Conservation (phyloP, 139 green algal genomes). For the Edaphochlamys debaryana region DNA sequence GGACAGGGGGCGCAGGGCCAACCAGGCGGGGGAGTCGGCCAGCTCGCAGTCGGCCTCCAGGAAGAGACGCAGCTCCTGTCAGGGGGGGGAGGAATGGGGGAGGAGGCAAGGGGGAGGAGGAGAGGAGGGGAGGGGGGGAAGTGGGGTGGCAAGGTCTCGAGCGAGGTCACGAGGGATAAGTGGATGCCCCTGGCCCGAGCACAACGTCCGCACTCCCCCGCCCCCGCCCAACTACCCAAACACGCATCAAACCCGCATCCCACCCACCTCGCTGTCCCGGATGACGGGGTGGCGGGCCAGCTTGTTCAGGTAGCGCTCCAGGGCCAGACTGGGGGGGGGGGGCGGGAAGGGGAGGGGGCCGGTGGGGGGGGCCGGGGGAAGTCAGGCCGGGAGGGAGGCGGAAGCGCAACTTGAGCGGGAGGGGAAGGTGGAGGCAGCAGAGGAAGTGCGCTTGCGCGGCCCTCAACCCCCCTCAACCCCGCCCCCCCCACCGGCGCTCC, state of each 20-base stretch:
- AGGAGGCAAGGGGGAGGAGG: background rate
- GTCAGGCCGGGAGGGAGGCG: too few relatives aligned
- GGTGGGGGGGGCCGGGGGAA: too few relatives aligned
- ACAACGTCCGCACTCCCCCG: too few relatives aligned
- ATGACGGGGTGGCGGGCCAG: constrained; percentile 86
- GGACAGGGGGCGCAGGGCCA: constrained; percentile 65
- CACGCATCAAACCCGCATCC: too few relatives aligned
- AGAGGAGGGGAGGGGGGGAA: too few relatives aligned
- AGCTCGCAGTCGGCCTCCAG: constrained; percentile 82
- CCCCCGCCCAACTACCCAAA: too few relatives aligned
- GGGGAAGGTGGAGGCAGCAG: too few relatives aligned
- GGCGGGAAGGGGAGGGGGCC: background rate
- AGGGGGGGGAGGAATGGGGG: background rate
- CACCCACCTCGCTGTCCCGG: constrained; percentile 56
- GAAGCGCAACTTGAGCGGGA: too few relatives aligned
- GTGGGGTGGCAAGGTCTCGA: background rate
- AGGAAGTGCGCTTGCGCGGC: too few relatives aligned
- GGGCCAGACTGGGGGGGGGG: constrained; percentile 41
- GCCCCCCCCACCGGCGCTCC: too few relatives aligned
- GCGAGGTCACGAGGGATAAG: background rate
- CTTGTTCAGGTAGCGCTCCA: constrained; percentile 88
- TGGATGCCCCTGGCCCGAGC: background rate
- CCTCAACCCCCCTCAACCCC: too few relatives aligned
- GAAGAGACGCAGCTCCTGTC: constrained; percentile 87
- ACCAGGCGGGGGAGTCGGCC: constrained; percentile 62